Percentiles rank a stretch among this genome's conserved stretches.
phyloP scores from a whole-genome alignment of 163 green algal genomes.

The Smithsoniella earleae region DNA sequence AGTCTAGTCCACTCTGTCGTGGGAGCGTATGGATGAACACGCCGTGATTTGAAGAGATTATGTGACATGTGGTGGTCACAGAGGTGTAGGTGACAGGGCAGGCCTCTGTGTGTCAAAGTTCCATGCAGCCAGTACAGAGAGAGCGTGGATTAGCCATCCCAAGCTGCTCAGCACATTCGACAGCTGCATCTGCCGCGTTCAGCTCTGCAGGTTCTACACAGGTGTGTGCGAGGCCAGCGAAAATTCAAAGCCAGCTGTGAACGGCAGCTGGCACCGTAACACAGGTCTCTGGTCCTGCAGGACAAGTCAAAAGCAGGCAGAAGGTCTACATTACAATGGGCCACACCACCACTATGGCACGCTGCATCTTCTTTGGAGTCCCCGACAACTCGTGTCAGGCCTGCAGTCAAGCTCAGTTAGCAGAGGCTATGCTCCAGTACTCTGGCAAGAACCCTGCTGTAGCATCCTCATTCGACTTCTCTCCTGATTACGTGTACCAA shows the following conservation, averaged over 20 bases:
- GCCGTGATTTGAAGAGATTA: too few relatives aligned
- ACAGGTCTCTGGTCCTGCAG: constrained; percentile 30
- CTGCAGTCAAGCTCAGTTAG: constrained; percentile 7
- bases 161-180: background rate
- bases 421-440: too few relatives aligned
- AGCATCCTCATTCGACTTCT: constrained; percentile 44
- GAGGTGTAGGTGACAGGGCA: background rate
- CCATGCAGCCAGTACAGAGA: background rate
- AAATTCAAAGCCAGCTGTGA: background rate
- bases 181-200: constrained; percentile 2
- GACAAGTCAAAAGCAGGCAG: constrained; percentile 40
- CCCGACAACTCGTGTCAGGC: constrained; percentile 35
- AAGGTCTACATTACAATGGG: constrained; percentile 83
- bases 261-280: constrained; percentile 6
- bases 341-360: constrained; percentile 72
- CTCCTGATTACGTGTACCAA: constrained; percentile 46
- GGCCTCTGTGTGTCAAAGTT: background rate
- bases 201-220: constrained; percentile 31
- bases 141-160: background rate
- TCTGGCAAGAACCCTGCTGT: too few relatives aligned
- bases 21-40: too few relatives aligned
- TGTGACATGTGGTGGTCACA: too few relatives aligned
- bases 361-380: constrained; percentile 63
- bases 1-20: too few relatives aligned
- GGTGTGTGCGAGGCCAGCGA: constrained; percentile 10